Conservation (phyloP, 495 filamentous ascomycete species). For the Articulospora tetracladia region DNA sequence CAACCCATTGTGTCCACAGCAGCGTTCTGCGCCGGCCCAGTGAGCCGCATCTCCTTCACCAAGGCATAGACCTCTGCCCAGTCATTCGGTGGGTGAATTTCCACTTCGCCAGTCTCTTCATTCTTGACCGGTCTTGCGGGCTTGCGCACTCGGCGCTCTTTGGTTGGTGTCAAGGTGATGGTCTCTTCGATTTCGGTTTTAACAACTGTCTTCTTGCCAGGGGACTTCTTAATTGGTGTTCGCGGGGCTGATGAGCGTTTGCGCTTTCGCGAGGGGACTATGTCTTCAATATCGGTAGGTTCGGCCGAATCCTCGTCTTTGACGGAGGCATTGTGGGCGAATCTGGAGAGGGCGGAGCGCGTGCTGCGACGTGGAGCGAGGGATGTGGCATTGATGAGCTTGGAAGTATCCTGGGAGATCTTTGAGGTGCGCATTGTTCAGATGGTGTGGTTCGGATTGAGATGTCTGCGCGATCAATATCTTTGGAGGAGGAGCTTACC, state of each 20-base stretch:
- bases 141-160: conserved; percentile 47
- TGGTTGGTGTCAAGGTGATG: conserved; percentile 44
- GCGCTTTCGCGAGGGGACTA: conserved; percentile 17
- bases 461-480: too few species aligned
- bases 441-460: too few species aligned
- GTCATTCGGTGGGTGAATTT: conserved; percentile 64
- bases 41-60: conserved; percentile 74
- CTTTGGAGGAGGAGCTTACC: too few species aligned
- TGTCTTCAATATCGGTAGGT: conserved; percentile 15
- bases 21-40: conserved; percentile 56
- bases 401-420: conserved; percentile 54
- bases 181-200: conserved; percentile 63
- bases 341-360: conserved; percentile 39
- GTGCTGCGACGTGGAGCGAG: conserved; percentile 34
- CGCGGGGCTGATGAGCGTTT: conserved; percentile 26
- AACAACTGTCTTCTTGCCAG: conserved; percentile 15
- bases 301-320: conserved; percentile 29
- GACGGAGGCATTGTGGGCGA: conserved; percentile 30
- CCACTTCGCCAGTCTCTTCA: conserved; percentile 47
- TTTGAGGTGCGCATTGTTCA: conserved; percentile 59
- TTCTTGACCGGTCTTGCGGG: conserved; percentile 63
- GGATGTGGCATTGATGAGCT: conserved; percentile 43
- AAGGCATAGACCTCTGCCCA: conserved; percentile 83
- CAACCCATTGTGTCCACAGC: conserved; percentile 99
- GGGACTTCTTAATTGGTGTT: conserved; percentile 24